Evolutionary conservation across 306 rosid genomes (phyloP), one percentile per base, ranked within the genome.

Genomic region (Boehmeria nivea): DNA sequence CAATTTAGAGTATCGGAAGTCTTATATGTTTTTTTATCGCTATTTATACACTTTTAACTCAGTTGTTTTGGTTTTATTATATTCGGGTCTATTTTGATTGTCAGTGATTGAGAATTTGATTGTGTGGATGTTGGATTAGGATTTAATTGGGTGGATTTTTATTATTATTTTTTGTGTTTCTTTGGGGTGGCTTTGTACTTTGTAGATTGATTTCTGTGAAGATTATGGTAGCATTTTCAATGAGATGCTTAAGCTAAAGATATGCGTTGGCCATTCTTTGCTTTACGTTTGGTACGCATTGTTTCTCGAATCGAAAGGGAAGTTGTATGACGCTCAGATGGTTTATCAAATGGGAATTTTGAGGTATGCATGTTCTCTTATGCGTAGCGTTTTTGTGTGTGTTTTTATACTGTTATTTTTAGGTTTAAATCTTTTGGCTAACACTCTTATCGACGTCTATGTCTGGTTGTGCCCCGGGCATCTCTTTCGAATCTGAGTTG

Each of bases 331-430:
- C 40, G 98, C 98, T 10, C 66, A 70, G 45, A 70, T 61, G 24
- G 60, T 84, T 71, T 90, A 90, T 52, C 63, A 84, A 59, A 82
- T 78, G 67, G 97, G 89, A 45, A 63, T 80, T 63, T 54, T 24
- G 69, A 87, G 94, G 98, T 90, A 31, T 40, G 19, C 60, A 44
- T 51, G 64, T 46, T 31, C 40, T 46, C 62, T 17, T 22, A 39
- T 54, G 48, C n/a, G n/a, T n/a, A n/a, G n/a, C n/a, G n/a, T n/a
- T n/a, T n/a, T n/a, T n/a, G n/a, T n/a, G n/a, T n/a, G n/a, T n/a
- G n/a, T n/a, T n/a, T n/a, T n/a, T n/a, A n/a, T n/a, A n/a, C 12
- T 45, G 15, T 61, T 31, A 51, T 34, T 15, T 15, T 6, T n/a
- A n/a, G n/a, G n/a, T n/a, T n/a, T n/a, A n/a, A n/a, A n/a, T n/a